phyloP scores from a whole-genome alignment of 768 basidiomycete species.

The Lactarius sanguifluus region DNA sequence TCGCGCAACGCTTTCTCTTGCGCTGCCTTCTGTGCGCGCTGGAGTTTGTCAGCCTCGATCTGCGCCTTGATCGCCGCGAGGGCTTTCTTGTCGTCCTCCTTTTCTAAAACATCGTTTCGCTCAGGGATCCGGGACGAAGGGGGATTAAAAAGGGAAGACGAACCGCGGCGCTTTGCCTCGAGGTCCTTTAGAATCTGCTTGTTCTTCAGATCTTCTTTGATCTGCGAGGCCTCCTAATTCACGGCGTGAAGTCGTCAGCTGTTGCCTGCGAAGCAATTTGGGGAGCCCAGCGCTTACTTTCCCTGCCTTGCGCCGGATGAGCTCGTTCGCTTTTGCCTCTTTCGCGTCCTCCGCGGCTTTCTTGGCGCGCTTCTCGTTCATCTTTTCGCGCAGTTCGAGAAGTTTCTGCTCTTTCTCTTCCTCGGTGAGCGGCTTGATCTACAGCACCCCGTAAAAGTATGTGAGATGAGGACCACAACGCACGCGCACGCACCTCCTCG shows the following conservation, averaged over 20 bases:
- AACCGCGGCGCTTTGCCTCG: conserved; percentile 77
- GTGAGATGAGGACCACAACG: conserved; percentile 1
- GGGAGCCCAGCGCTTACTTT: conserved; percentile 47
- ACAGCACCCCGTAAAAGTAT: background rate
- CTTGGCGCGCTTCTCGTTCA: conserved; percentile 73
- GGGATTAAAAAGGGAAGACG: conserved; percentile 18
- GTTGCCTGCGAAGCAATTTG: background rate
- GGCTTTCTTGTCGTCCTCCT: conserved; percentile 84
- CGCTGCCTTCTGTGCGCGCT: conserved; percentile 83
- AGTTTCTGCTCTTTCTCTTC: conserved; percentile 87
- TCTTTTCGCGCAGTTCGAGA: conserved; percentile 72
- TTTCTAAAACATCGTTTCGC: conserved; percentile 53
- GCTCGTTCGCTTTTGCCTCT: conserved; percentile 72
- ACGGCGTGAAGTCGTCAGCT: background rate
- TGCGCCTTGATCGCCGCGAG: conserved; percentile 87
- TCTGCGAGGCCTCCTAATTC: conserved; percentile 61
- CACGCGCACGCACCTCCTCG: conserved; percentile 68
- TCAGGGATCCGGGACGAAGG: background rate
- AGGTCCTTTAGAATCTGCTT: conserved; percentile 86
- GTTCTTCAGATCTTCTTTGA: conserved; percentile 72
- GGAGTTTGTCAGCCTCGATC: conserved; percentile 91
- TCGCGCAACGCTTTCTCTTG: conserved; percentile 90
- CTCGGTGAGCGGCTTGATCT: conserved; percentile 94
- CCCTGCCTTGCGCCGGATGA: conserved; percentile 80
- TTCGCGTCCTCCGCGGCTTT: conserved; percentile 74